A percentile compares a stretch with the other conserved stretches of the same genome.
These are phyloP conservation scores for Aspergillus pseudotamarii DNA, from an alignment of 2,329 filamentous ascomycete genomes.

Conservation along the genomic window DNA sequence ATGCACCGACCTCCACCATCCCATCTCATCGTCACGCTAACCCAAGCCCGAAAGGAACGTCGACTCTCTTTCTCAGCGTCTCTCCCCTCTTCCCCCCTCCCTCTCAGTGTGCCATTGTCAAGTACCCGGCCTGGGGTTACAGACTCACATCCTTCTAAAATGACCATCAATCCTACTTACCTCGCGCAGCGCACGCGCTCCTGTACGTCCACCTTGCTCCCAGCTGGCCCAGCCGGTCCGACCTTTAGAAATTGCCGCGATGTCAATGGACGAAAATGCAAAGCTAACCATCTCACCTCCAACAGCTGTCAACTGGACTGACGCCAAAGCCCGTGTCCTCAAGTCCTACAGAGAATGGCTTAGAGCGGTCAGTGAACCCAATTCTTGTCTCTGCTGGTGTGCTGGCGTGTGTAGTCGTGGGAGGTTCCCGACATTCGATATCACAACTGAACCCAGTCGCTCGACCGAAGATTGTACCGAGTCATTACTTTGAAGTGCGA, in stretches of 20 bases:
- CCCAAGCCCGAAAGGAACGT: constrained; percentile 29
- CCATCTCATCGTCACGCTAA: constrained; percentile 26
- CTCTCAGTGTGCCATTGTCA: constrained; percentile 14
- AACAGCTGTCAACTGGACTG: constrained; percentile 81
- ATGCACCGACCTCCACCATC: constrained; percentile 17
- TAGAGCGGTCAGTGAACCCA: constrained; percentile 73
- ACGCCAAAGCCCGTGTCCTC: constrained; percentile 85
- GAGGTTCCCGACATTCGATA: not conserved
- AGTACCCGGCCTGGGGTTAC: not conserved
- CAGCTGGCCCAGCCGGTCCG: constrained; percentile 21
- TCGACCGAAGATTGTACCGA: not conserved
- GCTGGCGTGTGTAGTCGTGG: not conserved
- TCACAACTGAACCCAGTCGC: not conserved
- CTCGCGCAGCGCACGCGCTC: constrained; percentile 80
- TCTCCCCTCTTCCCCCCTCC: not conserved
- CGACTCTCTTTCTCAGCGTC: constrained; percentile 19
- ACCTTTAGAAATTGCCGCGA: constrained; percentile 27
- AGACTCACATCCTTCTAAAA: constrained; percentile 45
- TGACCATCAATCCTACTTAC: constrained; percentile 92
- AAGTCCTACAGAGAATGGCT: constrained; percentile 94
- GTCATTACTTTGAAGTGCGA: not conserved
- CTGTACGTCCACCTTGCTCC: constrained; percentile 58
- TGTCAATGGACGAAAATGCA: constrained; percentile 22
- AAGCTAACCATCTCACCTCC: constrained; percentile 27
- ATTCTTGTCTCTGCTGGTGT: not conserved